Percentiles rank a stretch among this genome's conserved stretches.
Conservation (phyloP, 2,329 filamentous ascomycete species). For the Pseudogymnoascus sp. region DNA sequence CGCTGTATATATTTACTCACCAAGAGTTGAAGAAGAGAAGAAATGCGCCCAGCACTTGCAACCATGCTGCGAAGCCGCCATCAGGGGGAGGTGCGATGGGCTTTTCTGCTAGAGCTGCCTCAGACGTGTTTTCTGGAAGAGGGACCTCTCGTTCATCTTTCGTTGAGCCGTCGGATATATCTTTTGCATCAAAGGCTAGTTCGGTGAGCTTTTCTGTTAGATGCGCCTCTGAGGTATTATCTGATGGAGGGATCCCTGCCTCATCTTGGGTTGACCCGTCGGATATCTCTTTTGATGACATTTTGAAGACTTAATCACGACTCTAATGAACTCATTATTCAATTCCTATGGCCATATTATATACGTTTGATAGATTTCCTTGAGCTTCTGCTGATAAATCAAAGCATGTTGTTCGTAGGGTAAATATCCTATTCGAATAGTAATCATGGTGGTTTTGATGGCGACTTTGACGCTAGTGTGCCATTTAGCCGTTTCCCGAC, state of each 20-base stretch:
- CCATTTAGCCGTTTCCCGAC: background rate
- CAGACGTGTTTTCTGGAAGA: background rate
- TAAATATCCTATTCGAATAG: background rate
- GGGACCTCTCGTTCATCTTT: background rate
- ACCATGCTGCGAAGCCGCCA: slow-evolving; percentile 49
- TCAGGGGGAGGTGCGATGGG: slow-evolving; percentile 37
- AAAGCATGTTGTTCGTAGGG: background rate
- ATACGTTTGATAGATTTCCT: background rate
- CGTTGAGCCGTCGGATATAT: background rate
- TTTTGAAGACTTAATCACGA: background rate
- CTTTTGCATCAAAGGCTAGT: background rate
- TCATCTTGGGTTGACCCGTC: background rate
- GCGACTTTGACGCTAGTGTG: background rate
- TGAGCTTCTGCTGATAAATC: background rate
- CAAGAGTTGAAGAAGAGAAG: slow-evolving; percentile 33
- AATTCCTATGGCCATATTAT: background rate
- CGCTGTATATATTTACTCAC: background rate
- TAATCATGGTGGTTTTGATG: background rate
- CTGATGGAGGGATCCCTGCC: background rate
- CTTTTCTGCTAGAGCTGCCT: background rate
- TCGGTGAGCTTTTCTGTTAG: background rate
- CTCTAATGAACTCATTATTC: background rate
- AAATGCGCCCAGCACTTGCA: slow-evolving; percentile 43
- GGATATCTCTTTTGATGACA: background rate
- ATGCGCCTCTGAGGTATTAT: background rate